Evolutionary conservation across 495 filamentous ascomycete genomes (phyloP), one percentile per base, ranked within the genome.

Genomic region (Xylaria acuta): DNA sequence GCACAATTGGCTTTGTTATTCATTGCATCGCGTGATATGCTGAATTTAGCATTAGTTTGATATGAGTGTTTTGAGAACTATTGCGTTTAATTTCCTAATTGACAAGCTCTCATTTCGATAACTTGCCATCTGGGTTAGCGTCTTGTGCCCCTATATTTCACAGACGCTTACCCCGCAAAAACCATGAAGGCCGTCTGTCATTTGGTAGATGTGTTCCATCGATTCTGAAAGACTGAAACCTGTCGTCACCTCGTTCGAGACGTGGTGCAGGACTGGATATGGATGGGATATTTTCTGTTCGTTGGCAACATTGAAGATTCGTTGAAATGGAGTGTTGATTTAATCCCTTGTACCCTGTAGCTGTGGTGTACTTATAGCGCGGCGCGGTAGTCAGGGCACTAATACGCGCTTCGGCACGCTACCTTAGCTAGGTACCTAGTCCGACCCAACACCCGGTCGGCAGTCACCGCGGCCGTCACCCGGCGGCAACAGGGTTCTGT

Each of bases 81-180:
- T 12, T 66, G 43, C 14, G 18, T 51, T 22, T 66, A 63, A 41
- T 63, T 63, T 63, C 59, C n/a, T 41, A 38, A 41, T 22, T 63
- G n/a, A 22, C n/a, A 63, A 25, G 22, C 20, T 36, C 34, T 41
- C 36, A 63, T 63, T 63, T 63, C 34, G 36, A 41, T 63, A n/a
- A 18, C 38, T 8, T n/a, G 32, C 5, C 1, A 25, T 6, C 12
- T 36, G 5, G 45, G 18, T 18, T 58, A 32, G 30, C 7, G 32
- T 60, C 34, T 9, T 60, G 4, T n/a, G 32, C 32, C 58, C 58
- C 58, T 38, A 38, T 60, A 36, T 22, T 38, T 20, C 4, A 36
- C 30, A 1, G 32, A 60, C 58, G 18, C 11, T 38, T 58, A 32
- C 30, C 14, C 27, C 7, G 30, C 16, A 56, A 54, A 30, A 22